A percentile compares a stretch with the other conserved stretches of the same genome.
Conservation (phyloP, 1,284 basidiomycete genomes). For the Sutorius eximius region DNA sequence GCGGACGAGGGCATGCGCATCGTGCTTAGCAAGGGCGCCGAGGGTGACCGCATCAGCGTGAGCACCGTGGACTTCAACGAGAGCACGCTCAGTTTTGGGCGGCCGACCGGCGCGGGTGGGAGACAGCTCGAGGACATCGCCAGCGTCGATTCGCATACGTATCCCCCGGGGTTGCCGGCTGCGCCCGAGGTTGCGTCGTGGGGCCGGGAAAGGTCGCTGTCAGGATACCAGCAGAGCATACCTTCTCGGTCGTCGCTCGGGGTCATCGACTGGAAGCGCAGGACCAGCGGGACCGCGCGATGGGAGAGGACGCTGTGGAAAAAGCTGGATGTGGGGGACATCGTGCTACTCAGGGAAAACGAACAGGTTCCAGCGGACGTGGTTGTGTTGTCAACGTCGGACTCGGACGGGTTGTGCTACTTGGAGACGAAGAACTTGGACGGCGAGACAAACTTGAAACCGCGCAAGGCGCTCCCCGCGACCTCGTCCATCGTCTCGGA, state of each 20-base stretch:
- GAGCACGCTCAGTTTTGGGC: slow-evolving; percentile 43
- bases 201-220: slow-evolving; percentile 32
- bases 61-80: slow-evolving; percentile 41
- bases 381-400: slow-evolving; percentile 85
- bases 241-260: slow-evolving; percentile 57
- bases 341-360: slow-evolving; percentile 88
- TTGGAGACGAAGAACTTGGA: slow-evolving; percentile 96
- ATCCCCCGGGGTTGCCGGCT: slow-evolving; percentile 47
- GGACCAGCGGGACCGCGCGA: slow-evolving; percentile 67
- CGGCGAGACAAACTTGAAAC: slow-evolving; percentile 96
- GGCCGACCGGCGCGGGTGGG: slow-evolving; percentile 35
- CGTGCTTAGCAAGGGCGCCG: slow-evolving; percentile 56
- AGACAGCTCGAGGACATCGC: slow-evolving; percentile 61
- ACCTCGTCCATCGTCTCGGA: slow-evolving; percentile 81
- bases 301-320: slow-evolving; percentile 99
- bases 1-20: slow-evolving; percentile 65
- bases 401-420: slow-evolving; percentile 83
- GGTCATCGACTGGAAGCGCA: slow-evolving; percentile 77
- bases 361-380: slow-evolving; percentile 97
- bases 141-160: slow-evolving; percentile 58
- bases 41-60: slow-evolving; percentile 40
- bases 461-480: slow-evolving; percentile 74
- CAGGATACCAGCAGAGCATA: slow-evolving; percentile 56
- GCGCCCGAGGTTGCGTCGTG: slow-evolving; percentile 23
- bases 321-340: slow-evolving; percentile 96